Evolutionary conservation across 352 stramenopile genomes (phyloP).

Genomic region (Pythium aquatile): DNA sequence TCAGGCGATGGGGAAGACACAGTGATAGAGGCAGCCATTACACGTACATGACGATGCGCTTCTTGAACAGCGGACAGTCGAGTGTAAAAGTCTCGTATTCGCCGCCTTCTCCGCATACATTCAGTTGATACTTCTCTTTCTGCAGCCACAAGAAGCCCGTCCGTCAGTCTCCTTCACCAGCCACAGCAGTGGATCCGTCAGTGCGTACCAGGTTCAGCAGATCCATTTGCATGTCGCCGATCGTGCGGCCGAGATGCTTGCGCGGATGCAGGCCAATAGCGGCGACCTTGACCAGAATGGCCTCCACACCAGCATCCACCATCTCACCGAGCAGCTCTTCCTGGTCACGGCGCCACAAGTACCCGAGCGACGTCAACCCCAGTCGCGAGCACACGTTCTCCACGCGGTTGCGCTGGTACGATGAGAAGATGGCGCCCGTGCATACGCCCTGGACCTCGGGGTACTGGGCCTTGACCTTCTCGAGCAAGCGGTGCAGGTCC

Average conservation of each 20-base stretch:
- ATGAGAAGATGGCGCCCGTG: slow-evolving; percentile 98
- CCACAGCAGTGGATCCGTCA: neutral
- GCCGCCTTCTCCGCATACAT: slow-evolving; percentile 98
- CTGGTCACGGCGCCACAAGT: slow-evolving; percentile 95
- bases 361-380: slow-evolving; percentile 93
- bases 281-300: slow-evolving; percentile 96
- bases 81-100: slow-evolving; percentile 99
- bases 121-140: slow-evolving; percentile 96
- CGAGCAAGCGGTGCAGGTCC: slow-evolving; percentile 93
- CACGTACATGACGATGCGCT: slow-evolving; percentile 88
- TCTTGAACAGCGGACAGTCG: slow-evolving; percentile 96
- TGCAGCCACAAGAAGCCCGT: slow-evolving; percentile 15
- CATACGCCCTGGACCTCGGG: slow-evolving; percentile 93
- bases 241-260: slow-evolving; percentile 83
- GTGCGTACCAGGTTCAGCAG: slow-evolving; percentile 83
- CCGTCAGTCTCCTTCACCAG: neutral
- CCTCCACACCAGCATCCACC: slow-evolving; percentile 91
- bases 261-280: slow-evolving; percentile 89
- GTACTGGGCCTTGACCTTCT: slow-evolving; percentile 76
- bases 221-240: slow-evolving; percentile 84
- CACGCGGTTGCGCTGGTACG: slow-evolving; percentile 98
- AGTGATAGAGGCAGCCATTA: neutral
- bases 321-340: slow-evolving; percentile 94
- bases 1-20: neutral
- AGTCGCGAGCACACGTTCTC: slow-evolving; percentile 95